A percentile compares a stretch with the other conserved stretches of the same genome.
Conservation (phyloP, 148 eudicot species). For the Spergularia marina region DNA sequence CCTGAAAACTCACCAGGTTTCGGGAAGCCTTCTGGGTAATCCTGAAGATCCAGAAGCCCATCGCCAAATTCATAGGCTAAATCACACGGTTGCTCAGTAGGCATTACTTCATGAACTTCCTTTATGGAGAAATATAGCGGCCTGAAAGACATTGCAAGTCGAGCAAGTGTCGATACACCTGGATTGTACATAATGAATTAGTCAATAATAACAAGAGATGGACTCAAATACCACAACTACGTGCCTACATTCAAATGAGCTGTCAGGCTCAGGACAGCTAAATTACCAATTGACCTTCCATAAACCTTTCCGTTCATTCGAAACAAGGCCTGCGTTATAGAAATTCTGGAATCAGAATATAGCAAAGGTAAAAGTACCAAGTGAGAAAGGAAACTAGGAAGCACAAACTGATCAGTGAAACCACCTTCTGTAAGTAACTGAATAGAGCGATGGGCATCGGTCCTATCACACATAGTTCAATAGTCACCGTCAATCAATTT, state of each 20-base stretch:
- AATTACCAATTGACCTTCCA: slow-evolving; percentile 52
- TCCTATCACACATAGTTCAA: slow-evolving; percentile 36
- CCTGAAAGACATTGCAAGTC: slow-evolving; percentile 42
- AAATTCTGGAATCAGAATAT: slow-evolving; percentile 12
- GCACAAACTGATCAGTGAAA: slow-evolving; percentile 20
- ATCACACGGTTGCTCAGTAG: slow-evolving; percentile 91
- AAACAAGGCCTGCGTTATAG: slow-evolving; percentile 49
- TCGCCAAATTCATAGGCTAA: slow-evolving; percentile 76
- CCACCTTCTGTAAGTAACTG: slow-evolving; percentile 55
- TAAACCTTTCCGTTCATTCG: slow-evolving; percentile 47
- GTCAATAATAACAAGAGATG: slow-evolving; percentile 5
- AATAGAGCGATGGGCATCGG: slow-evolving; percentile 48
- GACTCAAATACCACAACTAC: not conserved
- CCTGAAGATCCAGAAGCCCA: slow-evolving; percentile 53
- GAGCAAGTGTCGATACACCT: slow-evolving; percentile 50
- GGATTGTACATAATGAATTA: slow-evolving; percentile 11
- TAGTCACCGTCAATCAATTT: slow-evolving; percentile 2
- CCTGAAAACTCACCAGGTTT: slow-evolving; percentile 47
- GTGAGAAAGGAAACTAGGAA: not conserved
- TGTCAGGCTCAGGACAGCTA: not conserved
- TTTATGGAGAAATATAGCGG: slow-evolving; percentile 71
- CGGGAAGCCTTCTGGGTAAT: slow-evolving; percentile 72
- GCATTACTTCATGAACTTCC: slow-evolving; percentile 64
- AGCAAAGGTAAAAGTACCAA: not conserved
- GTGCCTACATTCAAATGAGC: not conserved